Conservation (phyloP, 1,139 yeast species). For the Pichia terricola region DNA sequence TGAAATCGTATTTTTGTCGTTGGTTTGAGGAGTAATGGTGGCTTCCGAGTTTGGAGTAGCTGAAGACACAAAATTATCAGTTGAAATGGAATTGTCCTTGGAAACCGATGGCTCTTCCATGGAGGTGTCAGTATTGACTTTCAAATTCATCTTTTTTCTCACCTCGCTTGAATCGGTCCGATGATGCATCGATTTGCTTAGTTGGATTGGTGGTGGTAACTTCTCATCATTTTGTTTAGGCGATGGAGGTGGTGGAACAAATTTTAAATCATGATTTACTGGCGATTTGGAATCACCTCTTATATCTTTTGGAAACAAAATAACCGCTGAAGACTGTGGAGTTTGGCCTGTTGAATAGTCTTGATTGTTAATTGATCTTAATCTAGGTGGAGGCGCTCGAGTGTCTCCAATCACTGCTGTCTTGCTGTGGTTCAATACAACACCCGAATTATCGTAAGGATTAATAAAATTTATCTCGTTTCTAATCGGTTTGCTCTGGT, state of each 20-base stretch:
- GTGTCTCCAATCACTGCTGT: constrained; percentile 22
- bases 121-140: constrained; percentile 3
- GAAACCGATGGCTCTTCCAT: neutral
- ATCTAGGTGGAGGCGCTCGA: constrained; percentile 22
- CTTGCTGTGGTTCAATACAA: constrained; percentile 4
- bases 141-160: constrained; percentile 2
- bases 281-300: constrained; percentile 16
- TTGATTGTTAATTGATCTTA: constrained; percentile 6
- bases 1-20: neutral
- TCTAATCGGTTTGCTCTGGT: neutral
- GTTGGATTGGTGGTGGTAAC: neutral
- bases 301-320: constrained; percentile 21
- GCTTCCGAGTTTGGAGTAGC: constrained; percentile 6
- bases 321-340: constrained; percentile 21
- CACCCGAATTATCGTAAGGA: neutral
- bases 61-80: neutral
- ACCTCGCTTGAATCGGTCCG: constrained; percentile 3
- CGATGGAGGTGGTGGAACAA: constrained; percentile 6
- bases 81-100: neutral
- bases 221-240: constrained; percentile 1
- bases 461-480: neutral
- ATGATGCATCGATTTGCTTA: constrained; percentile 1
- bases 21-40: constrained; percentile 2
- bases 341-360: constrained; percentile 2
- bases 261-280: neutral